Percentiles rank a stretch among this genome's conserved stretches.
These are phyloP conservation scores for Fusarium subglutinans DNA, from an alignment of 2,329 filamentous ascomycete species.

Conservation along the genomic window DNA sequence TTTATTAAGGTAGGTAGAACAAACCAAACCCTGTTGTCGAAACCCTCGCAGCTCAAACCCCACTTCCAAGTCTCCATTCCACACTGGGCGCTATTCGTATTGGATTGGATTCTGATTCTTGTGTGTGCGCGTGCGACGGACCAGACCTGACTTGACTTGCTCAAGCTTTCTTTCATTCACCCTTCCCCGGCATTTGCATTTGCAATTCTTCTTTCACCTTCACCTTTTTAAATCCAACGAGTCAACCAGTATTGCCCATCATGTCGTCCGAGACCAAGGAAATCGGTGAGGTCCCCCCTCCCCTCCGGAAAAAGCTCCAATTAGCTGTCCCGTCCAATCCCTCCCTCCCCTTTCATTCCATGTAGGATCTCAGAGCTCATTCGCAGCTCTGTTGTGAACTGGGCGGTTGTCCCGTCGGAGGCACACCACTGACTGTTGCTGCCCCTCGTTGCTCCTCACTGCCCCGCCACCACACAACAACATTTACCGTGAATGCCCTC, in stretches of 20 bases:
- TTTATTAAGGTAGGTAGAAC: not conserved
- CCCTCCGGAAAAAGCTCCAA: not conserved
- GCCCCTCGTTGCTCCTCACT: slow-evolving; percentile 37
- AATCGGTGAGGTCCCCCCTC: slow-evolving; percentile 49
- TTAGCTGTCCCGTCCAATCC: not conserved
- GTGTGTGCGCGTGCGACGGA: slow-evolving; percentile 29
- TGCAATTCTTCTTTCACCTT: slow-evolving; percentile 34
- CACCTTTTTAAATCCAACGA: slow-evolving; percentile 29
- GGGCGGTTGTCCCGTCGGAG: not conserved
- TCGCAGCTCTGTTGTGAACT: slow-evolving; percentile 4
- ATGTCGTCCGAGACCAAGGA: slow-evolving; percentile 59
- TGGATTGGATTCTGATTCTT: slow-evolving; percentile 20
- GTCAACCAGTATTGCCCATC: slow-evolving; percentile 46
- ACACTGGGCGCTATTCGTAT: slow-evolving; percentile 32
- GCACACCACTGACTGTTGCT: slow-evolving; percentile 23
- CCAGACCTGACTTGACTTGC: slow-evolving; percentile 36
- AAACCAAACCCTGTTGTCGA: slow-evolving; percentile 34
- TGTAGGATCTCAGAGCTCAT: not conserved
- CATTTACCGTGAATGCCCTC: slow-evolving; percentile 37
- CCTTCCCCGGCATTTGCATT: slow-evolving; percentile 30
- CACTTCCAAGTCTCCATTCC: slow-evolving; percentile 32
- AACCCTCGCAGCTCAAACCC: slow-evolving; percentile 39
- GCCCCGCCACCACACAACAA: slow-evolving; percentile 42
- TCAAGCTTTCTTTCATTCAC: slow-evolving; percentile 39
- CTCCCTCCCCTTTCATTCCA: not conserved